Evolutionary conservation across 495 filamentous ascomycete genomes (phyloP), one percentile per base, ranked within the genome.

Genomic region (Penicillium goetzii): DNA sequence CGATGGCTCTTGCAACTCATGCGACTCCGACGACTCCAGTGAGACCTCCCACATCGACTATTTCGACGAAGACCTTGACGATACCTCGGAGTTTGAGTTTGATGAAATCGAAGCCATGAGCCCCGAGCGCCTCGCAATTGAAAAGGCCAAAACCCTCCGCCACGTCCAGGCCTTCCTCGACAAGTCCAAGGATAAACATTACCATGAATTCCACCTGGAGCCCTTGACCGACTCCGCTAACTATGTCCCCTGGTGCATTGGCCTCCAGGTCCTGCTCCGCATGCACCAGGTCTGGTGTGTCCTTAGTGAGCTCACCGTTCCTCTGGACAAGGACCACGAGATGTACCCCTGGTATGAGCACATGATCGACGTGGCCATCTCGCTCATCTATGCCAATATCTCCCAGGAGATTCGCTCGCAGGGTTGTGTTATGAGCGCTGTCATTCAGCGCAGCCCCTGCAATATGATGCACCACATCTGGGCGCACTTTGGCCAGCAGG

Each of bases 261-360:
- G 28, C 2, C 60, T 69, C 5, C 17, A 59, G 4, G 11, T 61
- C 0, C 49, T 61, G 1, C 55, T 69, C 9, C 51, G 54, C 10
- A 58, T 64, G 51, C 67, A 67, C 49, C 55, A 58, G 49, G 54
- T 69, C 21, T 69, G 60, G 64, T 4, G 40, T 11, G 26, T 58
- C 0, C 26, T 25, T 4, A 49, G 11, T 0, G 38, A 53, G 14
- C 14, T n/a, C 1, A 9, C 34, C 8, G 14, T 45, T 12, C 56
- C 56, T 1, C 47, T 69, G 2, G 6, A 25, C 0, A 6, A 10
- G 6, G 2, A 15, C 2, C 59, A 69, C 17, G 32, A 57, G 19
- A 32, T 66, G 52, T 58, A 54, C 45, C 4, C 34, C 0, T 66
- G 56, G 56, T 63, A 58, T 6, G 19, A 63, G 5, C 60, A 52